Percentiles rank a stretch among this genome's conserved stretches.
phyloP scores from a whole-genome alignment of 345 rosid species.

The Nasturtium officinale region DNA sequence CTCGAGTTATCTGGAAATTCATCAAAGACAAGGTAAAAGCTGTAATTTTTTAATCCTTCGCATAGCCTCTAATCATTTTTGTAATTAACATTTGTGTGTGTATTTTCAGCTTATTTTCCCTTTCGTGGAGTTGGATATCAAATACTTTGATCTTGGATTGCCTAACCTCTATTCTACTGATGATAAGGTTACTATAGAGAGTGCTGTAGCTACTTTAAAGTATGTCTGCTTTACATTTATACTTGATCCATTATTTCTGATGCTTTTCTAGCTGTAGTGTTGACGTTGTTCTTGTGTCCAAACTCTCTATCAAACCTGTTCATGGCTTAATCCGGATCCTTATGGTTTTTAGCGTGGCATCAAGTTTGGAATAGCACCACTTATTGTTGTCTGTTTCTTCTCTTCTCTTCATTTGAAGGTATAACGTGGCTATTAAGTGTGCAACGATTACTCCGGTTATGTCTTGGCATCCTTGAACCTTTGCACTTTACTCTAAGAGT shows the following conservation, averaged over 20 bases:
- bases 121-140: slow-evolving; percentile 64
- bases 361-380: not conserved
- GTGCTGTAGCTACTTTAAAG: slow-evolving; percentile 71
- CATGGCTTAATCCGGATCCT: slow-evolving; percentile 3
- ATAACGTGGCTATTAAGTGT: slow-evolving; percentile 67
- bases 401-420: slow-evolving; percentile 33
- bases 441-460: slow-evolving; percentile 69
- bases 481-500: not conserved
- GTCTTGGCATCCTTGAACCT: slow-evolving; percentile 12
- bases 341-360: not conserved
- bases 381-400: not conserved
- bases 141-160: slow-evolving; percentile 71
- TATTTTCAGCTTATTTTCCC: slow-evolving; percentile 62
- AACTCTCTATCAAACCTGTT: slow-evolving; percentile 2
- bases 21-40: slow-evolving; percentile 59
- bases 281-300: slow-evolving; percentile 4
- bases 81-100: not conserved
- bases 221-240: slow-evolving; percentile 29
- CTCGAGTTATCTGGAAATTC: slow-evolving; percentile 65
- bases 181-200: slow-evolving; percentile 58
- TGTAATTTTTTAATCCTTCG: no score
- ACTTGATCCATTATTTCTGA: not conserved
- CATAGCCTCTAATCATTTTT: not conserved
- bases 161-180: slow-evolving; percentile 63
- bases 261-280: not conserved